Conservation (phyloP, 495 filamentous ascomycete genomes). For the Recurvomyces mirabilis region DNA sequence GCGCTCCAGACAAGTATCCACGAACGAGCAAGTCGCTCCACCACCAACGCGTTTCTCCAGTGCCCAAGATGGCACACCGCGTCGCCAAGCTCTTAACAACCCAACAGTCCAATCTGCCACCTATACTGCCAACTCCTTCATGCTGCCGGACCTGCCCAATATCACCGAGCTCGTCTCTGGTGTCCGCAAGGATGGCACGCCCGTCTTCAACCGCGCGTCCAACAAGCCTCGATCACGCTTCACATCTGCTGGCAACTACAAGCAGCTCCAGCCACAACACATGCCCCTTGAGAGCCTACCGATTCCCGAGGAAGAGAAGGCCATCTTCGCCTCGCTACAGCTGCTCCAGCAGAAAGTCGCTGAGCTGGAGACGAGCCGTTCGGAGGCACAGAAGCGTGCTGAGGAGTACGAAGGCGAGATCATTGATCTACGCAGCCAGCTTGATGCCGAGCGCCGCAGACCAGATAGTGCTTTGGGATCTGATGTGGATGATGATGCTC, state of each 20-base stretch:
- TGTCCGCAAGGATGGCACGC: constrained; percentile 53
- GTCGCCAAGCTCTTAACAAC: constrained; percentile 16
- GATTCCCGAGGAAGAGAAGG: constrained; percentile 57
- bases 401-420: constrained; percentile 49
- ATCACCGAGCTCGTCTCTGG: constrained; percentile 62
- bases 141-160: constrained; percentile 57
- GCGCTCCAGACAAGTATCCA: constrained; percentile 37
- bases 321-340: constrained; percentile 54
- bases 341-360: constrained; percentile 56
- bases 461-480: constrained; percentile 36
- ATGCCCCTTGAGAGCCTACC: constrained; percentile 48
- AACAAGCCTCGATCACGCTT: constrained; percentile 46
- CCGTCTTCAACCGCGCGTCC: constrained; percentile 44
- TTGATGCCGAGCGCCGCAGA: constrained; percentile 35
- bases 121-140: constrained; percentile 47
- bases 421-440: constrained; percentile 40
- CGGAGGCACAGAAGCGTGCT: constrained; percentile 44
- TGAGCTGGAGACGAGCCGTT: constrained; percentile 48
- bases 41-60: constrained; percentile 13
- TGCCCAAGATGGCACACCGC: constrained; percentile 11
- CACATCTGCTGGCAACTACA: constrained; percentile 29
- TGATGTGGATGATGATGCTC: constrained; percentile 30
- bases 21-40: constrained; percentile 20
- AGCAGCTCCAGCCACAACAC: constrained; percentile 23
- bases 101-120: constrained; percentile 30